phyloP scores from a whole-genome alignment of 768 basidiomycete species.

The Pleurotus sapidus region DNA sequence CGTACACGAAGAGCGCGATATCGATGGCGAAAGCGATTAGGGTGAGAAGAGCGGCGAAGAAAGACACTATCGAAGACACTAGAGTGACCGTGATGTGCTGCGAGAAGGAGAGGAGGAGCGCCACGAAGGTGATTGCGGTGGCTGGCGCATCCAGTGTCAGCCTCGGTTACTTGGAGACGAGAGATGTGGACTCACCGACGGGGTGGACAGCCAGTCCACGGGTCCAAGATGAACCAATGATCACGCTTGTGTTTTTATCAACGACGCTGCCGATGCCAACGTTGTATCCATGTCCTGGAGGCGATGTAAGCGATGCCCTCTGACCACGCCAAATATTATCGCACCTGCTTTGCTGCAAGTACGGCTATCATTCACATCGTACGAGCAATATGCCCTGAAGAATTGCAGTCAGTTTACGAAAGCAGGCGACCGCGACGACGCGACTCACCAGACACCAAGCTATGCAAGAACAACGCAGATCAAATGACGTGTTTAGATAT shows the following conservation, averaged over 20 bases:
- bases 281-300: constrained; percentile 54
- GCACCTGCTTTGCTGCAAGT: constrained; percentile 49
- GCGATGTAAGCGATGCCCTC: not conserved
- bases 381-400: constrained; percentile 64
- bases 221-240: constrained; percentile 61
- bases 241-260: constrained; percentile 32
- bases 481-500: constrained; percentile 9
- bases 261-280: constrained; percentile 33
- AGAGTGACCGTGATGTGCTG: constrained; percentile 55
- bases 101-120: constrained; percentile 60
- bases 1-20: constrained; percentile 65
- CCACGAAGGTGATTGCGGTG: constrained; percentile 58
- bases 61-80: constrained; percentile 57
- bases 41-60: constrained; percentile 66
- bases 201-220: constrained; percentile 74
- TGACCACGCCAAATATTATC: not conserved
- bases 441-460: constrained; percentile 70
- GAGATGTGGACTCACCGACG: constrained; percentile 48
- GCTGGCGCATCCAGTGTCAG: constrained; percentile 23
- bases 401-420: not conserved
- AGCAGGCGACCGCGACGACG: not conserved
- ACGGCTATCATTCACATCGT: constrained; percentile 36
- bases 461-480: constrained; percentile 20
- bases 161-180: not conserved
- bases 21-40: constrained; percentile 76